Evolutionary conservation across 1,284 basidiomycete genomes (phyloP).

Genomic region (Exsudoporus floridanus): DNA sequence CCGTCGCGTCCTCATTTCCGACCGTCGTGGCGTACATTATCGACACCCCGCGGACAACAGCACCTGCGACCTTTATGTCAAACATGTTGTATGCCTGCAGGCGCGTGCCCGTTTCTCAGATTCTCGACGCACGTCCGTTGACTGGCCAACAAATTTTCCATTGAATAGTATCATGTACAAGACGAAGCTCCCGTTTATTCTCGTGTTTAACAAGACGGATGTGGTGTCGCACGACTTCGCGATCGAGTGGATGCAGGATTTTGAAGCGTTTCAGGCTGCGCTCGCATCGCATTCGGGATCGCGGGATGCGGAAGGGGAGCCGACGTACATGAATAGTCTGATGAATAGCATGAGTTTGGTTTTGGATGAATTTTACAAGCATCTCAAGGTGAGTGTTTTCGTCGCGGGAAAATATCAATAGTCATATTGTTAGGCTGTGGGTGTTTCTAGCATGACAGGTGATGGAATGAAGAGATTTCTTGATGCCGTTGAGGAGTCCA

Average conservation of each 20-base stretch:
- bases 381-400: conserved; percentile 67
- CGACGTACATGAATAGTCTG: conserved; percentile 97
- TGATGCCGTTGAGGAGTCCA: conserved; percentile 83
- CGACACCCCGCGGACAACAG: conserved; percentile 92
- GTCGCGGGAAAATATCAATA: conserved; percentile 1
- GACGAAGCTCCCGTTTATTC: conserved; percentile 93
- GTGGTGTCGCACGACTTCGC: conserved; percentile 89
- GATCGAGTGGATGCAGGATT: conserved; percentile 97
- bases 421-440: conserved; percentile 68
- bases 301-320: conserved; percentile 82
- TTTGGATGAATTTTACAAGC: conserved; percentile 98
- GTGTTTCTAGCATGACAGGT: conserved; percentile 95
- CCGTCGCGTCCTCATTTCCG: conserved; percentile 91
- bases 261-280: conserved; percentile 83
- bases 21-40: conserved; percentile 97
- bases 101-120: conserved; percentile 43
- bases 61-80: conserved; percentile 98
- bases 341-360: conserved; percentile 99
- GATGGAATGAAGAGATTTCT: conserved; percentile 91
- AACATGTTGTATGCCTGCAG: conserved; percentile 99
- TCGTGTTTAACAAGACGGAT: conserved; percentile 99
- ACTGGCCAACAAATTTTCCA: background rate
- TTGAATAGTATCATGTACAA: conserved; percentile 90
- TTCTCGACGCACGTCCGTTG: background rate
- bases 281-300: conserved; percentile 64